Percentiles rank a stretch among this genome's conserved stretches.
These are phyloP conservation scores for Striga hermonthica DNA, from an alignment of 305 asterid genomes.

Conservation along the genomic window DNA sequence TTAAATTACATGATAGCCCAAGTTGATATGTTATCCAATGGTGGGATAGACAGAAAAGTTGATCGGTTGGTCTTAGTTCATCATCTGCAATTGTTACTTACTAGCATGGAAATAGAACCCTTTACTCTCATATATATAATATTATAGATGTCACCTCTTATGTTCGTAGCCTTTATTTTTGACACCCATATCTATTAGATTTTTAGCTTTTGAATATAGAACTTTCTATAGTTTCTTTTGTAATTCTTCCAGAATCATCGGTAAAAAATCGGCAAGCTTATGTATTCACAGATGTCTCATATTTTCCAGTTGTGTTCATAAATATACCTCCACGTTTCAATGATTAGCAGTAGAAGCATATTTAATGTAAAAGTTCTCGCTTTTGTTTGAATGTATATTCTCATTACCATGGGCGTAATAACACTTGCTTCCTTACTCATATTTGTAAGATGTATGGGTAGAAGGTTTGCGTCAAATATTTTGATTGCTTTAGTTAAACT, in stretches of 20 bases:
- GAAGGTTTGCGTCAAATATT: constrained; percentile 10
- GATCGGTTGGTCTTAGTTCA: no score
- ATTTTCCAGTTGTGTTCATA: not conserved
- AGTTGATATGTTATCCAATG: no score
- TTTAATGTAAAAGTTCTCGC: not conserved
- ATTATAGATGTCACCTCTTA: no score
- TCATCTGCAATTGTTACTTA: no score
- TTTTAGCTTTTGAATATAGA: no score
- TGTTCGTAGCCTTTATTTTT: not conserved
- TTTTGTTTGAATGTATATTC: not conserved
- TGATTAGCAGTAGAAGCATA: constrained; percentile 13
- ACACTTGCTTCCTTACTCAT: constrained; percentile 1
- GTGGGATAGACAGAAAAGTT: no score
- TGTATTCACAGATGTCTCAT: not conserved
- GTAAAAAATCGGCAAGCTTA: not conserved
- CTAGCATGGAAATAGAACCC: no score
- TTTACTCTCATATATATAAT: no score
- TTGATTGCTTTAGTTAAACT: constrained; percentile 18
- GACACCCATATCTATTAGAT: no score
- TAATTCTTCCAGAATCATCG: not conserved
- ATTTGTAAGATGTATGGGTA: constrained; percentile 4
- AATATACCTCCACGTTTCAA: not conserved
- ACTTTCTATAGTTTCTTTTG: no score
- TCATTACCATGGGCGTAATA: not conserved
- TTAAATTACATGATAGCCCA: no score